A percentile compares a stretch with the other conserved stretches of the same genome.
These are phyloP conservation scores for Penicillium desertorum DNA, from an alignment of 495 filamentous ascomycete genomes.

Conservation along the genomic window DNA sequence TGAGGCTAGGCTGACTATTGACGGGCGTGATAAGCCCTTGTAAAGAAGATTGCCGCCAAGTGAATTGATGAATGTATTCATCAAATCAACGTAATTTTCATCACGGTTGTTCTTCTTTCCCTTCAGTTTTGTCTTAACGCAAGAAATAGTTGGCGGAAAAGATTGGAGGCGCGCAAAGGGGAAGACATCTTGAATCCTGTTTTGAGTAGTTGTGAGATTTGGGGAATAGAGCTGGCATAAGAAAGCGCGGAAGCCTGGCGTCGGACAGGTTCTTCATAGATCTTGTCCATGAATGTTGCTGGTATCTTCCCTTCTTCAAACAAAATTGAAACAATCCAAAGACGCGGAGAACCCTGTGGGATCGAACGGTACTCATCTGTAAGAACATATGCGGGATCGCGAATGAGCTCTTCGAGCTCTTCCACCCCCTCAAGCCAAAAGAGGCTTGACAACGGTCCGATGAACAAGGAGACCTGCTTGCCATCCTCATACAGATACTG, in stretches of 20 bases:
- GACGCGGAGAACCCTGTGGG: not conserved
- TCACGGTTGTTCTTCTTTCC: not conserved
- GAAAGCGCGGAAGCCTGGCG: not conserved
- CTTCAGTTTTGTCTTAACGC: not conserved
- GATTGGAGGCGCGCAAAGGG: not conserved
- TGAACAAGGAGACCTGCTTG: not conserved
- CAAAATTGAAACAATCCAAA: conserved; percentile 3
- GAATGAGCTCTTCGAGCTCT: conserved; percentile 7
- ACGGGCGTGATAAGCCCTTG: not conserved
- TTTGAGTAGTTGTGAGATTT: not conserved
- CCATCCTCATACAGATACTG: not conserved
- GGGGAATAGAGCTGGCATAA: not conserved
- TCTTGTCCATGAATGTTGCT: not conserved
- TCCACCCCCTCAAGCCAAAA: conserved; percentile 10
- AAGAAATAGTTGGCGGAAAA: conserved; percentile 1
- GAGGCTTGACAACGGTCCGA: conserved; percentile 10
- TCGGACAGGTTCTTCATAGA: not conserved
- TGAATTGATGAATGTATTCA: not conserved
- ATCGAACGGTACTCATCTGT: not conserved
- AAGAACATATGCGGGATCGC: conserved; percentile 9
- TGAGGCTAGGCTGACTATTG: conserved; percentile 1
- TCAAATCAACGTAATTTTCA: conserved; percentile 1
- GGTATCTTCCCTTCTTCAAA: conserved; percentile 8
- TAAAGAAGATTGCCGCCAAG: not conserved
- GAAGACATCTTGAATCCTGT: not conserved